Evolutionary conservation across 192 early-diverging fungal species (phyloP).

Genomic region (Coemansia sp.): DNA sequence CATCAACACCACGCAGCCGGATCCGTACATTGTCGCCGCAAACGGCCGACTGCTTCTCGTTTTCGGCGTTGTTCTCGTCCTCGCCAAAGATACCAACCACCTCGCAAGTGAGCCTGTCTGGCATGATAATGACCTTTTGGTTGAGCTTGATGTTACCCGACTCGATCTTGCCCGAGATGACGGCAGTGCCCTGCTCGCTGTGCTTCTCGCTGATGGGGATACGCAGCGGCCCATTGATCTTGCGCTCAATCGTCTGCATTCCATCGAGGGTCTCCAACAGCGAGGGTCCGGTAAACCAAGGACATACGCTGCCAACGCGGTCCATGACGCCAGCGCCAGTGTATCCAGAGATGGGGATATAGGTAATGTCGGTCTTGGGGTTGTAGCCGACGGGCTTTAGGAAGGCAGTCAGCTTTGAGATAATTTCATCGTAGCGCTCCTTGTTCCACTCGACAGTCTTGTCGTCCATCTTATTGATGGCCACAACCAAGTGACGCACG

Average conservation of each 20-base stretch:
- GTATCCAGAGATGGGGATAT: conserved; percentile 95
- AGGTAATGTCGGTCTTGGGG: conserved; percentile 81
- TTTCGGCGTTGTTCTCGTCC: conserved; percentile 57
- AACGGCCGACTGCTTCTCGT: conserved; percentile 72
- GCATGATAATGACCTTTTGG: conserved; percentile 88
- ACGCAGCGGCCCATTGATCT: conserved; percentile 86
- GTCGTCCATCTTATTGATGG: conserved; percentile 99
- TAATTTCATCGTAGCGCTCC: conserved; percentile 90
- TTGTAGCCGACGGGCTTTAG: conserved; percentile 90
- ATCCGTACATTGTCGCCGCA: conserved; percentile 96
- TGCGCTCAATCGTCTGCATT: conserved; percentile 83
- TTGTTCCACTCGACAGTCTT: conserved; percentile 93
- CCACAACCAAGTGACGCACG: conserved; percentile 90
- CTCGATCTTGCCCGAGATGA: conserved; percentile 97
- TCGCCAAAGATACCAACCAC: conserved; percentile 85
- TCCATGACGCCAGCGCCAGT: conserved; percentile 98
- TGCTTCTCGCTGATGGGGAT: conserved; percentile 96
- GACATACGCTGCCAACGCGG: conserved; percentile 63
- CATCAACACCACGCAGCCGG: conserved; percentile 88
- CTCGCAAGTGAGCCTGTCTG: conserved; percentile 79
- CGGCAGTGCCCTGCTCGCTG: conserved; percentile 94
- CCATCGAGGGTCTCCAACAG: conserved; percentile 87
- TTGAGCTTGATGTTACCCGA: conserved; percentile 90
- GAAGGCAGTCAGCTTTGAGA: conserved; percentile 86
- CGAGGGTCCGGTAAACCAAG: conserved; percentile 86